Base-by-base conservation (phyloP, 805 yeast species). In the Peterozyma toletana region DNA sequence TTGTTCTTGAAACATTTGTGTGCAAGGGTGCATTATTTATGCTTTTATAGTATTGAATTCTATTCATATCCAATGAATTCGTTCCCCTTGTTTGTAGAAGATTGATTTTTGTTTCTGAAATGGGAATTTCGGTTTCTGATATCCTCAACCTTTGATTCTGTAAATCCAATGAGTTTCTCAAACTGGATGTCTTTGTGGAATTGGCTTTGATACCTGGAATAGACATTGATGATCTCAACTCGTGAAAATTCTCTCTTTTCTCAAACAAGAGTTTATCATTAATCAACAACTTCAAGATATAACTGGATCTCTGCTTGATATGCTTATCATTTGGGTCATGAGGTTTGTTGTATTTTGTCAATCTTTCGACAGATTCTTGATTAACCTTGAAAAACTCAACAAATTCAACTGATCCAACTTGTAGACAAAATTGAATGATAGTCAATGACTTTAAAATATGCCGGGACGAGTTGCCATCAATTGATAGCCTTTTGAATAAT, bases 321-420 rank as follows among this genome's bases (percentile, higher is more conserved):
- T 70, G 61, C 11, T 50, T 42, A 37, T 48, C 50, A 17, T 43
- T 46, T 18, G 52, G 43, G 5, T 58, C 57, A 11, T 41, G 36
- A 47, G 55, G 41, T 43, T 56, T 50, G 45, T 48, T 46, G 37
- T 54, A 48, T 42, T 51, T 50, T 44, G 60, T 31, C 2, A 66
- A 54, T 2, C 55, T 41, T 2, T 53, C 42, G n/a, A 66, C 38
- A 1, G 53, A 34, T 34, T 55, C 71, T 46, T 56, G 59, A 52
- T 70, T 71, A 35, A 68, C 59, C 43, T 63, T 63, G 46, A 69
- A 50, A 79, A 83, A 78, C 5, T 58, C 48, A 11, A 71, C 62
- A 54, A 77, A 78, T 14, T 66, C 73, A 27, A 54, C 56, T 0
- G 83, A 74, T 0, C 85, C 85, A 34, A 76, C 72, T 45, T 77